These are phyloP conservation scores for Thuja plicata DNA, from an alignment of 83 land plant species.

Conservation along the genomic window DNA sequence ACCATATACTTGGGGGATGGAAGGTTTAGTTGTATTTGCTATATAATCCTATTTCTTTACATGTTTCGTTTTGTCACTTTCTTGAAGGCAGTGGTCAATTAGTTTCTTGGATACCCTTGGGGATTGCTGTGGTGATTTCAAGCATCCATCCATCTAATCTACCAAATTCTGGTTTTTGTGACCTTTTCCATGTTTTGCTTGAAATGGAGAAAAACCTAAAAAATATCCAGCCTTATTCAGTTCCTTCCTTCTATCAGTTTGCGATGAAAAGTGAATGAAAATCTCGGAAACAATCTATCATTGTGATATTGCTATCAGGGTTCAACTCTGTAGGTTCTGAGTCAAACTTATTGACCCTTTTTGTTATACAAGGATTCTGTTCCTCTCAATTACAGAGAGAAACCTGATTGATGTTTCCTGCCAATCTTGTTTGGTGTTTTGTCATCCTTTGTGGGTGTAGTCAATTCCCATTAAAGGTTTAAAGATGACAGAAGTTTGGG, in stretches of 20 bases:
- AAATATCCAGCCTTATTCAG: not conserved
- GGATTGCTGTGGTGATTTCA: not conserved
- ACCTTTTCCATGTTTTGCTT: not conserved
- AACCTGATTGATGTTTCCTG: not conserved
- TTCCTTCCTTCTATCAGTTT: not conserved
- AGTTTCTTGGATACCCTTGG: not conserved
- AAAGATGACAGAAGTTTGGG: not conserved
- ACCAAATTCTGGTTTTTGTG: not conserved
- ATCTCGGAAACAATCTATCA: not conserved
- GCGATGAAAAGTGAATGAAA: not conserved
- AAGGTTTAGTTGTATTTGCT: not conserved
- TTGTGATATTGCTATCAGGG: too few species aligned
- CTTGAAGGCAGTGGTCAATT: too few species aligned
- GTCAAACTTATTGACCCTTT: too few species aligned
- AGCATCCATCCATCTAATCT: not conserved
- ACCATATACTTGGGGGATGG: not conserved
- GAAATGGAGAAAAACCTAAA: not conserved
- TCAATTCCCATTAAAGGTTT: not conserved
- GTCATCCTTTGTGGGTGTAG: not conserved
- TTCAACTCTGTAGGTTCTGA: too few species aligned
- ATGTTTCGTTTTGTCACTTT: too few species aligned
- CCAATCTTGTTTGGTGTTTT: not conserved
- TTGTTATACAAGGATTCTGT: not conserved
- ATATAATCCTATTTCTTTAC: not conserved
- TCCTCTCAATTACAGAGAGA: not conserved